phyloP scores from a whole-genome alignment of 2,329 filamentous ascomycete genomes.

The Fusarium fujikuroi region DNA sequence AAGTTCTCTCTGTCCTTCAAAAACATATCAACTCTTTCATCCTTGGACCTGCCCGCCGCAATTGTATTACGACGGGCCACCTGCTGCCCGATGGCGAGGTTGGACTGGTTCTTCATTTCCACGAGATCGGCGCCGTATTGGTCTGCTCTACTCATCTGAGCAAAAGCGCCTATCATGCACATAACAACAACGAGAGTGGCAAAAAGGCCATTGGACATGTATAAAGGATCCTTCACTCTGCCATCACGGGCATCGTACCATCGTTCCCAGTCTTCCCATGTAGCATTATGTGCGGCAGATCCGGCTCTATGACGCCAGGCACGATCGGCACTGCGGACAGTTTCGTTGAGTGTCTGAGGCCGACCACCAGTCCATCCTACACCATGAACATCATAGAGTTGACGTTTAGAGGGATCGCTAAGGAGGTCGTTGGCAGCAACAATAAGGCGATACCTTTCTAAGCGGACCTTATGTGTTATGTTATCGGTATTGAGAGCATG shows the following conservation, averaged over 20 bases:
- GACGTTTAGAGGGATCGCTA: slow-evolving; percentile 80
- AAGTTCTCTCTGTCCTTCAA: slow-evolving; percentile 74
- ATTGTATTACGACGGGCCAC: slow-evolving; percentile 64
- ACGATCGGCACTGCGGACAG: slow-evolving; percentile 53
- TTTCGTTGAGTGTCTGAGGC: slow-evolving; percentile 60
- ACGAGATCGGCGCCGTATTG: slow-evolving; percentile 70
- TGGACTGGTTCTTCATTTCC: slow-evolving; percentile 73
- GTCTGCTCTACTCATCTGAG: slow-evolving; percentile 77
- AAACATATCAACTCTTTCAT: slow-evolving; percentile 81
- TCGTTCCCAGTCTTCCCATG: slow-evolving; percentile 97
- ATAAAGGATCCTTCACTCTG: slow-evolving; percentile 62
- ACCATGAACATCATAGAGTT: slow-evolving; percentile 84
- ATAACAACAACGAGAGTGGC: slow-evolving; percentile 74
- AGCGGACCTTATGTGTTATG: slow-evolving; percentile 67
- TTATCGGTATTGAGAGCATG: slow-evolving; percentile 42
- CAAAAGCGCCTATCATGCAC: slow-evolving; percentile 74
- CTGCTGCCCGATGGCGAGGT: slow-evolving; percentile 71
- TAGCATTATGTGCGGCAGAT: slow-evolving; percentile 76
- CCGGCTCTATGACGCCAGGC: slow-evolving; percentile 61
- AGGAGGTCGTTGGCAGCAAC: slow-evolving; percentile 90
- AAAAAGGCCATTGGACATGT: slow-evolving; percentile 84
- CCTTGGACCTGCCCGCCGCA: slow-evolving; percentile 62
- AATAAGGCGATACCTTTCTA: slow-evolving; percentile 92
- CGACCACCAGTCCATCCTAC: slow-evolving; percentile 78
- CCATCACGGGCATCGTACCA: slow-evolving; percentile 71